Evolutionary conservation across 768 basidiomycete genomes (phyloP), one percentile per base, ranked within the genome.

Genomic region (Boletus sensibilis): DNA sequence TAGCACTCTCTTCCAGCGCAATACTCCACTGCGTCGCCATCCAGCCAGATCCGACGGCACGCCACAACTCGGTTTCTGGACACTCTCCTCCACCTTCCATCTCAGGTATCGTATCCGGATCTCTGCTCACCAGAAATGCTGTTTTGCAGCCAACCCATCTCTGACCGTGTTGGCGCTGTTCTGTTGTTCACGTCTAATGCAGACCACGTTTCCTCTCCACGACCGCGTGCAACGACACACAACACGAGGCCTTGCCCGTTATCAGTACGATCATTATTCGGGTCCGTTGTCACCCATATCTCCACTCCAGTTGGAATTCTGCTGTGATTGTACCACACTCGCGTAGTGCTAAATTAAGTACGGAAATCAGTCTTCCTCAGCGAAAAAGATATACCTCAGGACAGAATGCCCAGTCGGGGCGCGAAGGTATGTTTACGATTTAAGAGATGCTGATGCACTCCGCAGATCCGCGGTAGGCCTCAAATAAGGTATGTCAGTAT

Each of bases 401-500:
- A 47, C 54, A 43, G 54, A 52, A 38, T 37, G 57, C 23, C 29
- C 49, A 49, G 40, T 45, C 52, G 42, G 29, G 23, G 50, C 40
- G 37, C 27, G 58, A 42, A 41, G 46, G 38, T 41, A 50, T 51
- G 59, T 50, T 43, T 23, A 45, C 48, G 16, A 54, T 23, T 46
- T 50, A 39, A 37, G 27, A 39, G 25, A 31, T 40, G 35, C 45
- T 25, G 46, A 42, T 57, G 46, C 13, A 44, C 56, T 59, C 59
- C 60, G 60, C 62, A 71, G 69, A 70, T 72, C 71, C 71, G 71
- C 62, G 67, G 64, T 63, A 31, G 38, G 40, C 12, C 53, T 37
- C 53, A 56, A 53, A 67, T 64, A 40, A 46, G 57, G 68, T 64
- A 54, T 60, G 64, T 52, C 54, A 53, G 21, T 48, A 50, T 69